Evolutionary conservation across 192 early-diverging fungal species (phyloP), one percentile per base, ranked within the genome.

Genomic region (Gorgonomyces haynaldii): DNA sequence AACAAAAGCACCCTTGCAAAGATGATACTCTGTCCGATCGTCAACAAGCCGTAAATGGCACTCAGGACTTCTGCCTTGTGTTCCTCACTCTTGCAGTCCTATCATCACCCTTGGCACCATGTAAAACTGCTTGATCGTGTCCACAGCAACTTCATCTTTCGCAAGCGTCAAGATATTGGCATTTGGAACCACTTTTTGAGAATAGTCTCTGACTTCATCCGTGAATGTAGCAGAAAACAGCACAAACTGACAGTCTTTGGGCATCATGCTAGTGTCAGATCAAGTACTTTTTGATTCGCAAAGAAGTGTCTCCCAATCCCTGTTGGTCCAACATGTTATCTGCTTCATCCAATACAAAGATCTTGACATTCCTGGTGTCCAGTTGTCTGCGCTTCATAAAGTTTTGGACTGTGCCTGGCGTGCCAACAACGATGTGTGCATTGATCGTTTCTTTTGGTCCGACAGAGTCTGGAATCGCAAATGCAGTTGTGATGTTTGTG

Each of bases 311-410:
- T 0, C 82, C 88, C 24, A 95, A 67, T 1, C 66, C 69, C 49
- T 65, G 60, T 70, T 79, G 63, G 63, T 92, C 89, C 49, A 95
- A 59, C 95, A 96, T 94, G 55, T 88, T 94, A 57, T 98, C 95
- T n/a, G 95, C 95, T 64, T 98, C 95, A 53, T 98, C 95, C 50
- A 98, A 69, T 5, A 96, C 90, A 64, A 93, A 86, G 31, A 95
- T 76, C 45, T 81, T 76, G 28, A 91, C 57, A 40, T 70, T 43
- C 5, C 56, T 66, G 12, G 75, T 54, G 29, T 81, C 67, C 37
- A 96, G 53, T 4, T 70, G 60, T 20, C 81, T 57, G 46, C 74
- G 70, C 45, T 76, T 72, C 30, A 86, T 72, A 35, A 88, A 54
- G 19, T 92, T 88, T 16, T 57, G 64, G 0, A 98, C 81, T 1